Conservation (phyloP, 257 asterid species). For the Ilex asprella region DNA sequence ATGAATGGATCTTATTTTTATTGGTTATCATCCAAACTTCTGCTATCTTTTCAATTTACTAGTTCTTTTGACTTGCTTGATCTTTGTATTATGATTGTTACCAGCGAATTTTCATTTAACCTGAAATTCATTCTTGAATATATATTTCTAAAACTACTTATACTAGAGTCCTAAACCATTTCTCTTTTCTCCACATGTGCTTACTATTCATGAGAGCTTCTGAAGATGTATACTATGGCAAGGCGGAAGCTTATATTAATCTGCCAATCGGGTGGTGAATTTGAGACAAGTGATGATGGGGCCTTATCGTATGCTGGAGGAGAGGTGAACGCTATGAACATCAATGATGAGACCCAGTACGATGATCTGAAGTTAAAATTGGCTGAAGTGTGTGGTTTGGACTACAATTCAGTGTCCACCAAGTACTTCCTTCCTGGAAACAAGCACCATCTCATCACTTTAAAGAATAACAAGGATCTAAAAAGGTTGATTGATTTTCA, state of each 20-base stretch:
- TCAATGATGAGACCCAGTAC: conserved; percentile 49
- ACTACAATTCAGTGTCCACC: conserved; percentile 52
- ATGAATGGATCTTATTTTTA: no score
- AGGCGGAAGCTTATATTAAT: conserved; percentile 87
- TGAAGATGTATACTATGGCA: conserved; percentile 59
- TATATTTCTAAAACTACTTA: no score
- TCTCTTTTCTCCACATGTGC: no score
- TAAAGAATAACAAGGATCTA: conserved; percentile 71
- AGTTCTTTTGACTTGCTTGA: no score
- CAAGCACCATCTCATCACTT: conserved; percentile 64
- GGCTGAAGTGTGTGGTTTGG: conserved; percentile 72
- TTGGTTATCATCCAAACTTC: no score
- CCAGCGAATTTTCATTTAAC: no score
- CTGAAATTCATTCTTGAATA: no score
- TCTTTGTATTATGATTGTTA: no score
- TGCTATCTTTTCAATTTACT: no score
- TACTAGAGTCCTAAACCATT: no score
- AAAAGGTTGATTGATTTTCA: conserved; percentile 83
- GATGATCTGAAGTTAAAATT: conserved; percentile 67
- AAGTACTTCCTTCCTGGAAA: conserved; percentile 93
- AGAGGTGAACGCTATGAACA: conserved; percentile 78
- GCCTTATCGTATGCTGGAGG: conserved; percentile 71
- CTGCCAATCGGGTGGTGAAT: conserved; percentile 82
- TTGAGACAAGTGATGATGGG: conserved; percentile 58
- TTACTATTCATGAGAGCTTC: not conserved